Evolutionary conservation across 2,329 filamentous ascomycete species (phyloP).

Genomic region (Canariomyces notabilis): DNA sequence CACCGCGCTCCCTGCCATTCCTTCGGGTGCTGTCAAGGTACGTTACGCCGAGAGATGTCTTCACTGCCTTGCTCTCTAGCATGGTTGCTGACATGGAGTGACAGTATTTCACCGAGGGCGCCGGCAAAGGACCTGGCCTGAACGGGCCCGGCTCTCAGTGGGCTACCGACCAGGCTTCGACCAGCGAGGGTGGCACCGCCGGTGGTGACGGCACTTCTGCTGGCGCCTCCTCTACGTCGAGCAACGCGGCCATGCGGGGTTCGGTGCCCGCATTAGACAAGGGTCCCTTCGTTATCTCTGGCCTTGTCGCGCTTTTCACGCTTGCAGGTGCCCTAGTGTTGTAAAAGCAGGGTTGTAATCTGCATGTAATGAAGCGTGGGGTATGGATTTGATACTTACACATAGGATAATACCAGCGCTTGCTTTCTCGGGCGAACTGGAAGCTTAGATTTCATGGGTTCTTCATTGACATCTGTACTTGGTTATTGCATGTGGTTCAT

Average conservation of each 20-base stretch:
- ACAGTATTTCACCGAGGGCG: constrained; percentile 49
- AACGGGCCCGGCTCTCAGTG: constrained; percentile 50
- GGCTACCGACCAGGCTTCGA: constrained; percentile 37
- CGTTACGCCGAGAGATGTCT: not conserved
- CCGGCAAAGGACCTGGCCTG: constrained; percentile 52
- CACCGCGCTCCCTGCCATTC: constrained; percentile 48
- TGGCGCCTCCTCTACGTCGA: constrained; percentile 29
- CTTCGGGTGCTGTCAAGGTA: constrained; percentile 39
- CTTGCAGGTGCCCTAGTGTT: constrained; percentile 34
- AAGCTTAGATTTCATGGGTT: not conserved
- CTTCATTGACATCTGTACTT: too few species aligned
- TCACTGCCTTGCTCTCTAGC: not conserved
- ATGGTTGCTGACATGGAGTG: not conserved
- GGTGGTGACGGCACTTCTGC: constrained; percentile 33
- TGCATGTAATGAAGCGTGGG: not conserved
- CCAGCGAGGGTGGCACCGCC: constrained; percentile 38
- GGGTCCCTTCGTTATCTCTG: constrained; percentile 34
- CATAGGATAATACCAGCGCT: not conserved
- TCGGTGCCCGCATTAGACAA: constrained; percentile 33
- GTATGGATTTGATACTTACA: not conserved
- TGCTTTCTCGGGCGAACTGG: not conserved
- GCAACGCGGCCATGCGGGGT: constrained; percentile 30
- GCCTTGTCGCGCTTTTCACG: constrained; percentile 33
- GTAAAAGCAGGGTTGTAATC: constrained; percentile 9
- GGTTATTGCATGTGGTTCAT: too few species aligned